These are phyloP conservation scores for Oxyria digyna DNA, from an alignment of 148 eudicot species.

Conservation along the genomic window DNA sequence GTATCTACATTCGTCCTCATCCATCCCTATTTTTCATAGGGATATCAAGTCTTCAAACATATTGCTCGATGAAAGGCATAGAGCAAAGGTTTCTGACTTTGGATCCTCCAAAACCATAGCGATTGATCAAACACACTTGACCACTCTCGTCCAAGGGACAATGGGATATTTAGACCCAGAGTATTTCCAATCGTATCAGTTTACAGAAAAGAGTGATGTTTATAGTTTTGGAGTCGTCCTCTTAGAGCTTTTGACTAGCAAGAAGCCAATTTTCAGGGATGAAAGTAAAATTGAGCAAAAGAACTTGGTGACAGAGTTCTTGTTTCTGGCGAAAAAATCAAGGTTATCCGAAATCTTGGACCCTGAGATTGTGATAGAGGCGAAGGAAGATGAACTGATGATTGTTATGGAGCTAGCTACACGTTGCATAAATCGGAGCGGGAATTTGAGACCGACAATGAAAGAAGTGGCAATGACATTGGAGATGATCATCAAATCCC, in stretches of 20 bases:
- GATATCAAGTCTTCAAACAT: background rate
- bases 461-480: background rate
- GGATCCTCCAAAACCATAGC: background rate
- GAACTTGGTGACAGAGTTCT: background rate
- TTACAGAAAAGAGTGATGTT: background rate
- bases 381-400: background rate
- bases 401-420: background rate
- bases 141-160: conserved; percentile 1
- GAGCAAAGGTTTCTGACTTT: background rate
- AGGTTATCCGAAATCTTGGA: background rate
- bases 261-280: background rate
- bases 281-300: background rate
- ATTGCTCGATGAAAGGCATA: background rate
- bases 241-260: background rate
- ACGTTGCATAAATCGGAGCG: background rate
- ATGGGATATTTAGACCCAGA: background rate
- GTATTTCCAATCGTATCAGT: background rate
- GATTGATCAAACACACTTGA: background rate
- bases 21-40: background rate
- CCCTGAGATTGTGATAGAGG: background rate
- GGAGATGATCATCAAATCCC: background rate
- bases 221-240: background rate
- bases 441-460: background rate
- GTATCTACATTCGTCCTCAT: background rate
- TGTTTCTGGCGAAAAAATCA: background rate